Evolutionary conservation across 2,329 filamentous ascomycete genomes (phyloP).

Genomic region (Akanthomyces muscarius): DNA sequence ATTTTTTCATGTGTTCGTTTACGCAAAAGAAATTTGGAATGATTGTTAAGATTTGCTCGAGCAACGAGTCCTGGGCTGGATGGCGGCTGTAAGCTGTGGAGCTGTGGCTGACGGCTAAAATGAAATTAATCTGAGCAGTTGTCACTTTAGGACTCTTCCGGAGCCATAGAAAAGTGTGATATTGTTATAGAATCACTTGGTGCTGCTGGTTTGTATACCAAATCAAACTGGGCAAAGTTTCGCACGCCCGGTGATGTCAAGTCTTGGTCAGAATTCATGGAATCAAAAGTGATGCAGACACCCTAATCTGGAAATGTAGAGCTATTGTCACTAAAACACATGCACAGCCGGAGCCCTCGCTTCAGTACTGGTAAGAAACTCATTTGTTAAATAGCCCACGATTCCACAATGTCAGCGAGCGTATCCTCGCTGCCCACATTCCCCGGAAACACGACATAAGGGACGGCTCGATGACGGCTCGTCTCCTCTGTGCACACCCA

Average conservation of each 20-base stretch:
- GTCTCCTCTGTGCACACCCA: slow-evolving; percentile 53
- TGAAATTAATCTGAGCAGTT: neutral
- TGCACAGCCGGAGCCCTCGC: no score
- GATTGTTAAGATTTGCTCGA: slow-evolving; percentile 35
- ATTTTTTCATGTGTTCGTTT: no score
- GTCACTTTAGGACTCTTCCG: neutral
- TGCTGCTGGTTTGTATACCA: neutral
- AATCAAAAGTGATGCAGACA: no score
- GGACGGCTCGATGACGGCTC: slow-evolving; percentile 45
- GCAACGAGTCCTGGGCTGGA: slow-evolving; percentile 39
- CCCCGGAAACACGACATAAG: slow-evolving; percentile 56
- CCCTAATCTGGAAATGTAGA: neutral
- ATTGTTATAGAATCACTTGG: neutral
- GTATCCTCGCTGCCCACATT: slow-evolving; percentile 51
- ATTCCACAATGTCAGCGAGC: slow-evolving; percentile 40
- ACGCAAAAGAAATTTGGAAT: no score
- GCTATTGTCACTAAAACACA: no score
- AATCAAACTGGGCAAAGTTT: no score
- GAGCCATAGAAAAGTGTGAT: neutral
- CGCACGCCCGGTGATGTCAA: neutral
- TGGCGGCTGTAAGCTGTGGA: slow-evolving; percentile 22
- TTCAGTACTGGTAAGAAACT: no score
- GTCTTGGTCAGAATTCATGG: neutral
- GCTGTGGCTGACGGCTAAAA: neutral
- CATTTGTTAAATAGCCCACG: slow-evolving; percentile 18